Percentiles rank a stretch among this genome's conserved stretches.
These are phyloP conservation scores for Fomitopsis pulvina DNA, from an alignment of 768 basidiomycete species.

Conservation along the genomic window DNA sequence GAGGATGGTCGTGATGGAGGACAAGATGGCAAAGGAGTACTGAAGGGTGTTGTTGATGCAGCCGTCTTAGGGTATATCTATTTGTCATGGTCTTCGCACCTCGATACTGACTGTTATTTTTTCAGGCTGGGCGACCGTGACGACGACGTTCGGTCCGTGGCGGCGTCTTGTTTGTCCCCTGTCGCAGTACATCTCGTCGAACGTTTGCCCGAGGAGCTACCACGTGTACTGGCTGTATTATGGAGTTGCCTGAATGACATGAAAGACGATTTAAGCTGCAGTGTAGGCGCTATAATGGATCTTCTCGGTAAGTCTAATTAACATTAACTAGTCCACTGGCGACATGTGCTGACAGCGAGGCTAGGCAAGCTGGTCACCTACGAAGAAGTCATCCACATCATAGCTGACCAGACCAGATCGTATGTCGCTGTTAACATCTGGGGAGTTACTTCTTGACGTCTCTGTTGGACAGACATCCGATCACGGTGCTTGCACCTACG, in stretches of 20 bases:
- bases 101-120: constrained; percentile 1
- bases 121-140: constrained; percentile 82
- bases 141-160: constrained; percentile 94
- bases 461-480: constrained; percentile 51
- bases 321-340: background rate
- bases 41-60: constrained; percentile 82
- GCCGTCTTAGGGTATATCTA: constrained; percentile 78
- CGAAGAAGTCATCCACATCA: constrained; percentile 67
- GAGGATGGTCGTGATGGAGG: constrained; percentile 7
- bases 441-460: background rate
- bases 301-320: constrained; percentile 56
- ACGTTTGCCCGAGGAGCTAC: constrained; percentile 64
- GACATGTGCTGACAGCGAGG: background rate
- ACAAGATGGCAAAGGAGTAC: constrained; percentile 44
- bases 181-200: constrained; percentile 79
- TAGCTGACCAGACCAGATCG: constrained; percentile 66
- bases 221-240: constrained; percentile 71
- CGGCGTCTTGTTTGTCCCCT: constrained; percentile 86
- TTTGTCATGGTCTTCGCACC: background rate
- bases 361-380: constrained; percentile 80
- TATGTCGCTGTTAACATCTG: constrained; percentile 32
- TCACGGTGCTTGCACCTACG: constrained; percentile 78
- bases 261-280: constrained; percentile 95
- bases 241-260: constrained; percentile 90
- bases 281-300: constrained; percentile 96